Evolutionary conservation across 2,329 filamentous ascomycete genomes (phyloP).

Genomic region (Claviceps arundinis): DNA sequence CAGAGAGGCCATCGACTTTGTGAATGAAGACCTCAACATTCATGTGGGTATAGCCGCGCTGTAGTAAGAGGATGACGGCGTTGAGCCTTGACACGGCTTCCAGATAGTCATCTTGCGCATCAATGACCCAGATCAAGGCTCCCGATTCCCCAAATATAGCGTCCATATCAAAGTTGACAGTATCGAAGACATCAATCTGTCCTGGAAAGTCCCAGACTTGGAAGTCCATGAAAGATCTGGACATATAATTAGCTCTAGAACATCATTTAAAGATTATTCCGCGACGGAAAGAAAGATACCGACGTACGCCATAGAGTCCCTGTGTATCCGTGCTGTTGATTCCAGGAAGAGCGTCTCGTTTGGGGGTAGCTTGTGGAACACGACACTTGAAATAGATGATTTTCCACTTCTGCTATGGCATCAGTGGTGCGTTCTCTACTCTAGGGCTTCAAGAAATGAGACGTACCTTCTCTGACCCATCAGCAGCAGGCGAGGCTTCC

Average conservation of each 20-base stretch:
- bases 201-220: constrained; percentile 97
- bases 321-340: constrained; percentile 86
- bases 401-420: constrained; percentile 66
- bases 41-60: constrained; percentile 80
- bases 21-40: constrained; percentile 98
- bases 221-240: constrained; percentile 95
- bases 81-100: constrained; percentile 82
- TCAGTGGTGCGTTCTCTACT: not conserved
- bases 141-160: constrained; percentile 90
- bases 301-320: constrained; percentile 84
- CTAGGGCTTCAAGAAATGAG: not conserved
- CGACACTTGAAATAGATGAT: constrained; percentile 94
- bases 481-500: constrained; percentile 73
- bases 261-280: constrained; percentile 9
- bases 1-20: constrained; percentile 94
- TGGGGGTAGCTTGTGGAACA: constrained; percentile 96
- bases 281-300: not conserved
- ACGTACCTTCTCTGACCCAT: constrained; percentile 89
- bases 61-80: constrained; percentile 75
- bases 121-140: constrained; percentile 95
- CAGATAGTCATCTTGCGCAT: constrained; percentile 95
- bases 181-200: constrained; percentile 79
- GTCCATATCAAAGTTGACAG: constrained; percentile 79
- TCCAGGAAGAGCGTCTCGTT: constrained; percentile 93
- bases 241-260: constrained; percentile 2